Evolutionary conservation across 1,139 yeast genomes (phyloP).

Genomic region (Blastobotrys aristatus): DNA sequence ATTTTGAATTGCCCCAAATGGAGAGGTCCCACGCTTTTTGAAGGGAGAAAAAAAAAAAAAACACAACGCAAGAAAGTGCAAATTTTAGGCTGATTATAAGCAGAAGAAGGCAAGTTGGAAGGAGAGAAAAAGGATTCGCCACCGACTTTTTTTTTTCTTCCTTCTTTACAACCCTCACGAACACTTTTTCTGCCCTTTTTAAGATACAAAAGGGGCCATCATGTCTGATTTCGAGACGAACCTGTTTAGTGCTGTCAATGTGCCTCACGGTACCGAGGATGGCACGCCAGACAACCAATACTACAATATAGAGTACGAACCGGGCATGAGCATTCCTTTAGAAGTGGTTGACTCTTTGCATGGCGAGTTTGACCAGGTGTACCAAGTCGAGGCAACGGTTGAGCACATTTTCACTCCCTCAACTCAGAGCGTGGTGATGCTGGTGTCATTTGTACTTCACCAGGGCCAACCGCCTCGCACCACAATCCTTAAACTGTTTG

Average conservation of each 20-base stretch:
- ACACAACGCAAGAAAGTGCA: background rate
- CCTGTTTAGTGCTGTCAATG: background rate
- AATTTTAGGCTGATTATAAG: too few species aligned
- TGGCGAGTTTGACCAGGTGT: background rate
- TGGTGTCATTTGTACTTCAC: background rate
- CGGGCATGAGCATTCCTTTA: constrained; percentile 1
- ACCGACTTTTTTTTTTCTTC: background rate
- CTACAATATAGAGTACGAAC: constrained; percentile 1
- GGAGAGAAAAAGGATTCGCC: background rate
- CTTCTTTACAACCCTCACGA: background rate
- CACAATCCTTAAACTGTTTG: constrained; percentile 6
- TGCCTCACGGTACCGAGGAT: too few species aligned
- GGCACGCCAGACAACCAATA: too few species aligned
- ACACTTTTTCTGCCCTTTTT: background rate
- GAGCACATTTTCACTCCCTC: constrained; percentile 8
- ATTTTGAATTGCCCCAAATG: background rate
- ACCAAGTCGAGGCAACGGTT: background rate
- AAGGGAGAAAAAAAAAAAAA: background rate
- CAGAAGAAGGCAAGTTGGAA: background rate
- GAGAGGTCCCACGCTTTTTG: too few species aligned
- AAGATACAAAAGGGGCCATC: background rate
- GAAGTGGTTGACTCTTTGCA: constrained; percentile 2
- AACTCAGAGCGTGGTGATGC: constrained; percentile 9
- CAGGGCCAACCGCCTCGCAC: background rate
- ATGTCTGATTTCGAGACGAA: background rate